phyloP scores from a whole-genome alignment of 2,329 filamentous ascomycete genomes.

The Teratosphaeria nubilosa region DNA sequence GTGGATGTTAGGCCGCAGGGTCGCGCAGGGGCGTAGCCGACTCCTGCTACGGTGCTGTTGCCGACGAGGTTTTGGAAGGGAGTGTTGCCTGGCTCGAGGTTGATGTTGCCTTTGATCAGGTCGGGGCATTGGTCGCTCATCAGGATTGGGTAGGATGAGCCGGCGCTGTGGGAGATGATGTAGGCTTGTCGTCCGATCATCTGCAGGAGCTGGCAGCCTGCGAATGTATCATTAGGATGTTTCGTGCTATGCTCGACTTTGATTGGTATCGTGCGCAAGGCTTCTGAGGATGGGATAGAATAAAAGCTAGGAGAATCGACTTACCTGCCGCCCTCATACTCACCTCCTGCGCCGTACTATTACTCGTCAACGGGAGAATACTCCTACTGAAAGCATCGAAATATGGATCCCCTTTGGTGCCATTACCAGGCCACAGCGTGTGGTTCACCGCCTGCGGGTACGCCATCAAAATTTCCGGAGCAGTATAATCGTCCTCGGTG shows the following conservation, averaged over 20 bases:
- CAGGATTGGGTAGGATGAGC: constrained; percentile 7
- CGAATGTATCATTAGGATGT: neutral
- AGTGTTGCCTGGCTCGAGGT: constrained; percentile 45
- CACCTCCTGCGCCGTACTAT: constrained; percentile 18
- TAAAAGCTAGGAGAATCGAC: constrained; percentile 13
- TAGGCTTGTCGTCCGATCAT: constrained; percentile 22
- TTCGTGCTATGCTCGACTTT: no score
- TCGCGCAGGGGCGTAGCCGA: constrained; percentile 8
- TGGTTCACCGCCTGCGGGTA: constrained; percentile 11
- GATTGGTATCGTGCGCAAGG: no score
- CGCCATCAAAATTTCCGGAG: constrained; percentile 5
- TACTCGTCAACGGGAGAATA: constrained; percentile 21
- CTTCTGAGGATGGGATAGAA: neutral
- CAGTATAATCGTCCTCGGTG: constrained; percentile 11
- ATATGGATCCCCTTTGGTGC: constrained; percentile 14
- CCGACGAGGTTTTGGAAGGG: constrained; percentile 31
- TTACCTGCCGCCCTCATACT: neutral
- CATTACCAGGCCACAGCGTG: constrained; percentile 14
- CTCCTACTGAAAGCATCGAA: constrained; percentile 24
- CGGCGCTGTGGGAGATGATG: constrained; percentile 26
- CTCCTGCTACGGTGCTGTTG: constrained; percentile 8
- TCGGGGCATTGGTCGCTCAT: constrained; percentile 28
- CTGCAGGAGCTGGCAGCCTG: constrained; percentile 22
- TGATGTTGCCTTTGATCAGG: constrained; percentile 40
- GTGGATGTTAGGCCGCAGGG: constrained; percentile 25